phyloP scores from a whole-genome alignment of 805 yeast genomes.

The Candida silvicultrix region DNA sequence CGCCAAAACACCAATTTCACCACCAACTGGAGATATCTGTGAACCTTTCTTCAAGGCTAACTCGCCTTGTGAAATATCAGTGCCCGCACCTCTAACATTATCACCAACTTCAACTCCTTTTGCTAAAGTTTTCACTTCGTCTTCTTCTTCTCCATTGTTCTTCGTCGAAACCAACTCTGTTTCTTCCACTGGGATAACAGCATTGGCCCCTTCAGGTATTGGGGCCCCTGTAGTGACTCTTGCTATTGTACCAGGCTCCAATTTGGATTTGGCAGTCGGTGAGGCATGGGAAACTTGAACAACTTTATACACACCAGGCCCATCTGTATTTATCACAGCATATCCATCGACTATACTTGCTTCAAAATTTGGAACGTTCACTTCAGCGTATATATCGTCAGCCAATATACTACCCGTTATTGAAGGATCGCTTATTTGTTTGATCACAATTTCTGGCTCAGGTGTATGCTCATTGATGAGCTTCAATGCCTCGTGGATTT shows the following conservation, averaged over 20 bases:
- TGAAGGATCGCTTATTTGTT: slow-evolving; percentile 23
- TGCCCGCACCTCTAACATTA: slow-evolving; percentile 41
- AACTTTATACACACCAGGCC: slow-evolving; percentile 38
- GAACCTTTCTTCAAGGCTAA: slow-evolving; percentile 31
- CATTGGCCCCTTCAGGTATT: slow-evolving; percentile 45
- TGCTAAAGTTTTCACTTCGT: slow-evolving; percentile 33
- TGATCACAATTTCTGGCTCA: slow-evolving; percentile 14
- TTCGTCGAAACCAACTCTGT: slow-evolving; percentile 31
- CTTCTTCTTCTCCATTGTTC: slow-evolving; percentile 36
- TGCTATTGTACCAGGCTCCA: slow-evolving; percentile 31
- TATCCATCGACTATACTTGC: slow-evolving; percentile 55
- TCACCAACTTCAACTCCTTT: slow-evolving; percentile 32
- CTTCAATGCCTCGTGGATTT: slow-evolving; percentile 33
- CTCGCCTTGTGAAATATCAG: slow-evolving; percentile 36
- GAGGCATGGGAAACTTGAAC: slow-evolving; percentile 37
- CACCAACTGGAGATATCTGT: slow-evolving; percentile 34
- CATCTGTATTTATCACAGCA: slow-evolving; percentile 39
- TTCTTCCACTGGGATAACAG: slow-evolving; percentile 50
- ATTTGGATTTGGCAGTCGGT: slow-evolving; percentile 13
- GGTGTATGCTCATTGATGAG: slow-evolving; percentile 30
- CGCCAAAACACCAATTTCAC: slow-evolving; percentile 43
- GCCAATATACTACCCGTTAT: slow-evolving; percentile 35
- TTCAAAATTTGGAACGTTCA: slow-evolving; percentile 40
- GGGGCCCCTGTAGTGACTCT: slow-evolving; percentile 55
- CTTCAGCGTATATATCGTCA: slow-evolving; percentile 32